Conservation (phyloP, 352 stramenopile species). For the Phytophthora hybrid region DNA sequence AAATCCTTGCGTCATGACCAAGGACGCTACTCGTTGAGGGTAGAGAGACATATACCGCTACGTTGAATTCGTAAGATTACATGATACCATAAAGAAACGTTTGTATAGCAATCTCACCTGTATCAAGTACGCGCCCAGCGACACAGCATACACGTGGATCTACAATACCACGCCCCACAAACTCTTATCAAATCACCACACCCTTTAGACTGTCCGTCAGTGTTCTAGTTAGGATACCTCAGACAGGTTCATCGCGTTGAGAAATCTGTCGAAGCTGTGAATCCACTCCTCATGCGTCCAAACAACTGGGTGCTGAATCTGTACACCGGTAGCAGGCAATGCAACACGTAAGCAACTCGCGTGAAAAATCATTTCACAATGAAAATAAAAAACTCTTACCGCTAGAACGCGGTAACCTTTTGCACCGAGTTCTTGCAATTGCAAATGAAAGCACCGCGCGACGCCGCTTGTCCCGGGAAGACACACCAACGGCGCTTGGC, state of each 20-base stretch:
- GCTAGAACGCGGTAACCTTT: constrained; percentile 77
- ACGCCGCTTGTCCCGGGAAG: constrained; percentile 66
- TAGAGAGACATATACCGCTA: constrained; percentile 72
- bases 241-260: constrained; percentile 66
- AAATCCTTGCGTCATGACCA: constrained; percentile 75
- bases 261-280: constrained; percentile 82
- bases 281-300: constrained; percentile 88
- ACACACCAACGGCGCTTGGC: constrained; percentile 61
- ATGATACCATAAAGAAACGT: background rate
- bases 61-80: background rate
- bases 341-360: background rate
- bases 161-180: constrained; percentile 13
- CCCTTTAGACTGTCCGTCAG: background rate
- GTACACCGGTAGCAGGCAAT: background rate
- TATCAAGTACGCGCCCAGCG: constrained; percentile 72
- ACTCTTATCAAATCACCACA: constrained; percentile 3
- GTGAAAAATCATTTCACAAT: background rate
- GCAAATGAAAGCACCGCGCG: constrained; percentile 65
- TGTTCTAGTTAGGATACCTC: constrained; percentile 26
- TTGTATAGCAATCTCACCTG: constrained; percentile 45
- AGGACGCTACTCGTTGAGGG: constrained; percentile 61
- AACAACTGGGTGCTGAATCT: constrained; percentile 76
- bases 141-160: constrained; percentile 78
- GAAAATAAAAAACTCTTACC: constrained; percentile 29
- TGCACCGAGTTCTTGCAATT: constrained; percentile 53